These are phyloP conservation scores for Paraconiothyrium brasiliense DNA, from an alignment of 2,329 filamentous ascomycete genomes.

Conservation along the genomic window DNA sequence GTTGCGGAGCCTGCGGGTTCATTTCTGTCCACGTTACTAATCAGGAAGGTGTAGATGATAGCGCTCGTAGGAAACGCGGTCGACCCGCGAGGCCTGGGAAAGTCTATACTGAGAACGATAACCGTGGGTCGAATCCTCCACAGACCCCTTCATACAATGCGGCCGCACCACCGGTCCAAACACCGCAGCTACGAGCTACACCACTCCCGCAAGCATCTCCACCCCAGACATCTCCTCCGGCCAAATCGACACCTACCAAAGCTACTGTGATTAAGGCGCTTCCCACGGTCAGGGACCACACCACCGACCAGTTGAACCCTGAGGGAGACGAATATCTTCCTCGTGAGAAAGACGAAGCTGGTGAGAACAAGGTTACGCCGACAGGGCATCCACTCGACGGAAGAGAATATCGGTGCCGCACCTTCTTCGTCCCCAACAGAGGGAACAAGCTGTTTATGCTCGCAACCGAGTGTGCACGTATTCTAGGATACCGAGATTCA, in stretches of 20 bases:
- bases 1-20: slow-evolving; percentile 16
- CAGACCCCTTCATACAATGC: slow-evolving; percentile 61
- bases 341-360: slow-evolving; percentile 89
- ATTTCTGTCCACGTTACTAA: slow-evolving; percentile 25
- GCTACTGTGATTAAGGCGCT: slow-evolving; percentile 85
- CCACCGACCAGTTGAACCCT: slow-evolving; percentile 89
- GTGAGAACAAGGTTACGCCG: slow-evolving; percentile 89
- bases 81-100: slow-evolving; percentile 69
- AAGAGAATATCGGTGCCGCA: slow-evolving; percentile 90
- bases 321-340: slow-evolving; percentile 95
- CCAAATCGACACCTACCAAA: slow-evolving; percentile 83
- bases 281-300: slow-evolving; percentile 95
- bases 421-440: slow-evolving; percentile 89
- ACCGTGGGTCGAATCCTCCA: slow-evolving; percentile 60
- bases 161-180: slow-evolving; percentile 60
- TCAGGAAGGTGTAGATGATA: slow-evolving; percentile 34
- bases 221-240: slow-evolving; percentile 70
- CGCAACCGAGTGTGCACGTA: slow-evolving; percentile 94
- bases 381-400: slow-evolving; percentile 84
- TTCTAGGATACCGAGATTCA: slow-evolving; percentile 94
- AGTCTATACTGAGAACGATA: slow-evolving; percentile 63
- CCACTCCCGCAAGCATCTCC: slow-evolving; percentile 62
- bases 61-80: slow-evolving; percentile 55
- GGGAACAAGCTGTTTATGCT: slow-evolving; percentile 98
- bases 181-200: slow-evolving; percentile 63